Evolutionary conservation across 2,329 filamentous ascomycete genomes (phyloP).

Genomic region (Aspergillus cejpii): DNA sequence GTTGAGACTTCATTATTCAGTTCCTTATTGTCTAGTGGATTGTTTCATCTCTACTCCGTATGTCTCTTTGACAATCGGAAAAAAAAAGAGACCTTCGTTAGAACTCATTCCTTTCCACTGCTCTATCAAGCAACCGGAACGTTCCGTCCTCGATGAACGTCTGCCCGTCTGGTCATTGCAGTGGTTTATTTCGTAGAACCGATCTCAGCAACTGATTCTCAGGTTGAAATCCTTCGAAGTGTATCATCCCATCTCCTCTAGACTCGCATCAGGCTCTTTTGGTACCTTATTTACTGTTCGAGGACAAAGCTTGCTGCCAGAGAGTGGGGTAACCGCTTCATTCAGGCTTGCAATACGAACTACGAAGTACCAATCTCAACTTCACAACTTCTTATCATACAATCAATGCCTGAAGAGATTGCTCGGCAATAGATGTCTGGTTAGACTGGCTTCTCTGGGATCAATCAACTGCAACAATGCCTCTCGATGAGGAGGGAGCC

Average conservation of each 20-base stretch:
- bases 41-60: no score
- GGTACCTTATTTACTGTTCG: background rate
- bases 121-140: background rate
- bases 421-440: background rate
- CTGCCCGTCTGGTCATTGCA: background rate
- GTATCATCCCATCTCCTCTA: background rate
- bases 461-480: conserved; percentile 28
- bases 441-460: background rate
- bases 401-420: background rate
- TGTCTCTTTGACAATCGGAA: no score
- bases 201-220: background rate
- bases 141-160: background rate
- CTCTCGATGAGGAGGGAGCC: conserved; percentile 40
- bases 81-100: background rate
- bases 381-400: background rate
- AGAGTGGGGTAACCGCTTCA: background rate
- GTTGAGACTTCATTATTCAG: no score
- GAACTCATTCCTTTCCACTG: background rate
- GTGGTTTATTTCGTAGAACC: background rate
- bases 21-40: no score
- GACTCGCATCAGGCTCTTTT: background rate
- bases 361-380: background rate
- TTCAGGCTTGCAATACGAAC: background rate
- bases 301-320: background rate
- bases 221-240: background rate